Conservation (phyloP, 2,329 filamentous ascomycete species). For the Beauveria sp. region DNA sequence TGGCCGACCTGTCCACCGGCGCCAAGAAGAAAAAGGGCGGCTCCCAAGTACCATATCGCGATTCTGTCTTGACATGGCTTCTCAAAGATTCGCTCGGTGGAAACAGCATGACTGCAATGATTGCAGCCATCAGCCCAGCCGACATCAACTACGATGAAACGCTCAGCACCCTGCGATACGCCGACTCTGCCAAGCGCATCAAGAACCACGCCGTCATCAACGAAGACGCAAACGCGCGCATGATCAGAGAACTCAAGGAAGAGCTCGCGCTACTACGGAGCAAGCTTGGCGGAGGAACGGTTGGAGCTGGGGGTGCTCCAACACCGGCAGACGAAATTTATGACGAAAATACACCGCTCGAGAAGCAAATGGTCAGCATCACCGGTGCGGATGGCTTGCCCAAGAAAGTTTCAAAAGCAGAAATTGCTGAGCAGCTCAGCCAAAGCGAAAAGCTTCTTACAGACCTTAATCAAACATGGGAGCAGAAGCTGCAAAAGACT, state of each 20-base stretch:
- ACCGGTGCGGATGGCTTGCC: conserved; percentile 74
- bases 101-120: conserved; percentile 99
- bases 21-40: conserved; percentile 69
- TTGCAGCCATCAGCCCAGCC: conserved; percentile 93
- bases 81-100: conserved; percentile 94
- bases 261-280: conserved; percentile 78
- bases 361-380: conserved; percentile 95
- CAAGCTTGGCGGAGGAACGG: conserved; percentile 62
- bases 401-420: conserved; percentile 95
- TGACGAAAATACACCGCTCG: conserved; percentile 81
- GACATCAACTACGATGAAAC: conserved; percentile 99
- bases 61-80: conserved; percentile 93
- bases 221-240: conserved; percentile 95
- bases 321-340: conserved; percentile 72
- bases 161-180: conserved; percentile 87
- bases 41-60: conserved; percentile 85
- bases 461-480: conserved; percentile 98
- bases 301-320: conserved; percentile 37
- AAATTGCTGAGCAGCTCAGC: conserved; percentile 91
- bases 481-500: conserved; percentile 89
- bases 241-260: conserved; percentile 97
- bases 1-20: conserved; percentile 81
- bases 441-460: conserved; percentile 95
- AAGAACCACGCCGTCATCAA: conserved; percentile 99
- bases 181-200: conserved; percentile 95